A percentile compares a stretch with the other conserved stretches of the same genome.
Conservation (phyloP, 257 asterid genomes). For the Solanum etuberosum region DNA sequence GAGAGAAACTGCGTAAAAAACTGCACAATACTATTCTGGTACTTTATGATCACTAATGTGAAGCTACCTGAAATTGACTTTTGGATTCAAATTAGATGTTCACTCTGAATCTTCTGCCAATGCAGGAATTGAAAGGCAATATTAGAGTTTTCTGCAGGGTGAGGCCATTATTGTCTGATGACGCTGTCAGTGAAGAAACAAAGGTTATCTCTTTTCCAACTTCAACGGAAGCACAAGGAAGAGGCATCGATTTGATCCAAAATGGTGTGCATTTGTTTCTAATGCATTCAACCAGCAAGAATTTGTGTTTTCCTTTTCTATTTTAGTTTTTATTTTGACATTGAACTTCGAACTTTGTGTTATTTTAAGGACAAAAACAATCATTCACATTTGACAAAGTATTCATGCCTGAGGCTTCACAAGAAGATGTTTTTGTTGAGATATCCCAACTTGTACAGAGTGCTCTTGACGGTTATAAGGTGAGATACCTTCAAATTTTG, state of each 20-base stretch:
- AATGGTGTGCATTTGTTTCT: slow-evolving; percentile 38
- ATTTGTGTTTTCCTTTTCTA: background rate
- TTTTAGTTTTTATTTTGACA: background rate
- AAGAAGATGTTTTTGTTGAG: slow-evolving; percentile 83
- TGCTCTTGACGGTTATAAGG: slow-evolving; percentile 98
- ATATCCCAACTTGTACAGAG: slow-evolving; percentile 97
- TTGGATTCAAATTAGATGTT: background rate
- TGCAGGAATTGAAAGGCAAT: slow-evolving; percentile 88
- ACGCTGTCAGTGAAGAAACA: slow-evolving; percentile 37
- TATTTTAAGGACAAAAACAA: slow-evolving; percentile 56
- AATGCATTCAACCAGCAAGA: background rate
- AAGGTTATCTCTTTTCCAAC: slow-evolving; percentile 70
- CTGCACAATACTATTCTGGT: slow-evolving; percentile 92
- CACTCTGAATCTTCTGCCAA: background rate
- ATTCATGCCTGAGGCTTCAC: slow-evolving; percentile 70
- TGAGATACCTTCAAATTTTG: slow-evolving; percentile 3
- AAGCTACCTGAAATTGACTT: background rate
- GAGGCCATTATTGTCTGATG: slow-evolving; percentile 69
- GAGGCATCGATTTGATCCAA: slow-evolving; percentile 71
- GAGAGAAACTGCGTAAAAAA: slow-evolving; percentile 76
- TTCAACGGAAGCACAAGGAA: slow-evolving; percentile 51
- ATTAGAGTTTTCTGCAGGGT: slow-evolving; percentile 93
- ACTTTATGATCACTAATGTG: background rate
- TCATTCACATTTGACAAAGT: slow-evolving; percentile 90
- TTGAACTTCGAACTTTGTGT: background rate